Evolutionary conservation across 2,329 filamentous ascomycete genomes (phyloP), one percentile per base, ranked within the genome.

Genomic region (Colletotrichum sp.): DNA sequence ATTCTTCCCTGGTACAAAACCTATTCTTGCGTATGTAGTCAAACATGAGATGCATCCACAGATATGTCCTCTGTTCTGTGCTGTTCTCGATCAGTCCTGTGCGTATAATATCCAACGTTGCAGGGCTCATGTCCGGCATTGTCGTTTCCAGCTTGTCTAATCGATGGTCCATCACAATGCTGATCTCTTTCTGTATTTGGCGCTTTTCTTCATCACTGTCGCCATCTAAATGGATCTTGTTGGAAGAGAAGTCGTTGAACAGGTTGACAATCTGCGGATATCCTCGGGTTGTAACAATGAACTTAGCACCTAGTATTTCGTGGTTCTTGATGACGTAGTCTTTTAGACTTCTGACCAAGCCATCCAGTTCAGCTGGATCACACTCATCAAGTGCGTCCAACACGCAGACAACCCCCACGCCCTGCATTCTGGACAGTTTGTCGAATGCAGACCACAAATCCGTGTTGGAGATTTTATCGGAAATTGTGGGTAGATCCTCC

Each of bases 21-120:
- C 12, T 32, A 5, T 55, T 55, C 19, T 67, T 22, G 13, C 9
- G 12, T 9, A 67, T 9, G 15, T 55, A 39, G 36, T 39, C 39
- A 22, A 67, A 36, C 39, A 67, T 55, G 16, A 67, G 44, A 27
- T 67, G 39, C 44, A 67, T 55, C 64, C 64, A 67, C 12, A 67
- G 29, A 25, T 67, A 55, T 2, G 39, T 67, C 8, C 39, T 55
- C 44, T 67, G 64, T 12, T 55, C 22, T 32, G 16, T 15, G 1
- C 39, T 11, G 1, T 55, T 30, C 9, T 34, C 9, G 12, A 19
- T 6, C 1, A 67, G 44, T 4, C 39, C 39, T 25, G 15, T 11
- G 9, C 44, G 29, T 19, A 55, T 67, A 2, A 55, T 22, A 3
- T n/a, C 27, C 27, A 19, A n/a, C 1, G 63, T 61, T 0, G 15